Percentiles rank a stretch among this genome's conserved stretches.
Conservation (phyloP, 805 yeast species). For the Ascoidea rubescens region DNA sequence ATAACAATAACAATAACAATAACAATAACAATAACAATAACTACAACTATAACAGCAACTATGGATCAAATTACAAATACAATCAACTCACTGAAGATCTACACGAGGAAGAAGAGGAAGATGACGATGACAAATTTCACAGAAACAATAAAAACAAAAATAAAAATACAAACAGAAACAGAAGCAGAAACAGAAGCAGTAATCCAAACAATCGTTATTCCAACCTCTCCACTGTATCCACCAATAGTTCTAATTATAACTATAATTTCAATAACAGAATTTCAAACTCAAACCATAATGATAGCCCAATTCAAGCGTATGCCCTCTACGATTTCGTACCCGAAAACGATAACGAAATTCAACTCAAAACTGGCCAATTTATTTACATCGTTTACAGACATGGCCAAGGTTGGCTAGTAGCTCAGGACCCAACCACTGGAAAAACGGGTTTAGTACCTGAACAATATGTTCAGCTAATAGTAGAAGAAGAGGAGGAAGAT, state of each 20-base stretch:
- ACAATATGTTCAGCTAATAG: slow-evolving; percentile 61
- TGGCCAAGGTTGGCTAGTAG: slow-evolving; percentile 98
- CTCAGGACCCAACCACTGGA: slow-evolving; percentile 56
- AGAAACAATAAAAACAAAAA: background rate
- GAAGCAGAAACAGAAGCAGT: slow-evolving; percentile 6
- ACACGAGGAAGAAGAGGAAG: slow-evolving; percentile 14
- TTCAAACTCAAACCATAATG: slow-evolving; percentile 12
- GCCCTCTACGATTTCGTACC: slow-evolving; percentile 86
- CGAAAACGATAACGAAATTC: slow-evolving; percentile 88
- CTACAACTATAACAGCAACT: too few species aligned
- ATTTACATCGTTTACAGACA: slow-evolving; percentile 82
- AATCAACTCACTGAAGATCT: slow-evolving; percentile 8
- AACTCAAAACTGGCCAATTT: slow-evolving; percentile 63
- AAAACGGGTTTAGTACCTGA: slow-evolving; percentile 92
- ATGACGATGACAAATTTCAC: slow-evolving; percentile 7
- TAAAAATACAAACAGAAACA: slow-evolving; percentile 5
- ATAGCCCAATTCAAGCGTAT: slow-evolving; percentile 35
- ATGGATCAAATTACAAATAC: too few species aligned
- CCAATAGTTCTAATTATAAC: background rate
- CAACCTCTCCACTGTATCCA: background rate
- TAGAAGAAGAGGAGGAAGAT: slow-evolving; percentile 16
- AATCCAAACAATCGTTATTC: background rate
- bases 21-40: background rate
- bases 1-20: background rate
- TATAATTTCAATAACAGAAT: slow-evolving; percentile 4